phyloP scores from a whole-genome alignment of 1,284 basidiomycete genomes.

The Lentinus polychrous region DNA sequence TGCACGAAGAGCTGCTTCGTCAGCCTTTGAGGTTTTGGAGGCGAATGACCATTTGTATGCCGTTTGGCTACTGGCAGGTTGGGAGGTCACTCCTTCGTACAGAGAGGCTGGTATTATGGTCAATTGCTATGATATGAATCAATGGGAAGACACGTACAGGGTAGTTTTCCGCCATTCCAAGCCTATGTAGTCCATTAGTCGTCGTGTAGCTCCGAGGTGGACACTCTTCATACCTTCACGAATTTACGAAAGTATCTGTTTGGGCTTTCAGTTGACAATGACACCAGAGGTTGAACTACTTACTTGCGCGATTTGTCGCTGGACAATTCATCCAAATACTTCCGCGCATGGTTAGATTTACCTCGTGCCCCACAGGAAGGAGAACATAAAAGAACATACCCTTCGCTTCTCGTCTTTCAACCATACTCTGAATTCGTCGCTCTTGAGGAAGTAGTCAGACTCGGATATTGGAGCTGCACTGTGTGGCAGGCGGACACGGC shows the following conservation, averaged over 20 bases:
- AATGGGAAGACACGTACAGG: conserved; percentile 34
- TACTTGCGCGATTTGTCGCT: conserved; percentile 70
- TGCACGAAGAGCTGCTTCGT: conserved; percentile 47
- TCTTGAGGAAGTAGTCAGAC: conserved; percentile 73
- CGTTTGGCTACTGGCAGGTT: conserved; percentile 51
- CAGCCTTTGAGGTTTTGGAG: conserved; percentile 37
- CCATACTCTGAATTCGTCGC: conserved; percentile 71
- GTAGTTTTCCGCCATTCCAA: conserved; percentile 71
- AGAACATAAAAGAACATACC: conserved; percentile 43
- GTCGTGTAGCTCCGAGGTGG: not conserved
- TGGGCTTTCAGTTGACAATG: conserved; percentile 22
- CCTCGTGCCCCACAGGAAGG: too few species aligned
- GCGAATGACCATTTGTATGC: conserved; percentile 56
- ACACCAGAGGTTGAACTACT: conserved; percentile 19
- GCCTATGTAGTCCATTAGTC: conserved; percentile 33
- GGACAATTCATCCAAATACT: conserved; percentile 75
- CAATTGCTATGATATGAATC: not conserved
- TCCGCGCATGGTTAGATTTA: too few species aligned
- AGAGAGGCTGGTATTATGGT: conserved; percentile 39
- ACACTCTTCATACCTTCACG: conserved; percentile 47
- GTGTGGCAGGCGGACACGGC: conserved; percentile 39
- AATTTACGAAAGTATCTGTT: conserved; percentile 78
- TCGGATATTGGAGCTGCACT: conserved; percentile 55
- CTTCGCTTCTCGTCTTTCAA: conserved; percentile 72
- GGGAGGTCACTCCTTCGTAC: conserved; percentile 50